Base-by-base conservation (phyloP, 768 basidiomycete genomes). In the Mycena chlorophos region DNA sequence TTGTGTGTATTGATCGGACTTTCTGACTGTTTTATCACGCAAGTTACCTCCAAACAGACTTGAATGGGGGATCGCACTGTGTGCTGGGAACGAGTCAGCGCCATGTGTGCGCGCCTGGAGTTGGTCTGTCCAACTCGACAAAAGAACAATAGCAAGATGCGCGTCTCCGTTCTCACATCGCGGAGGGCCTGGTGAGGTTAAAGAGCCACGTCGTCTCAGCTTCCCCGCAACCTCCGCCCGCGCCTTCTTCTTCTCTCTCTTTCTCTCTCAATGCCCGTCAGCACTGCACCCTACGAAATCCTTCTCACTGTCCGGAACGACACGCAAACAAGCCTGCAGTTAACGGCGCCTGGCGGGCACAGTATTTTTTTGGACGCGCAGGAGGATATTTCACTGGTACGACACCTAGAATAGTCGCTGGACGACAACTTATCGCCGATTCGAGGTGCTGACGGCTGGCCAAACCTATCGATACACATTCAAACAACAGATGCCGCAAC, bases 251-350 rank as follows among this genome's bases (percentile, higher is more conserved):
- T 57, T 45, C 52, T 37, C 20, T 51, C 29, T 43, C 55, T 31
- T 17, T 17, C 20, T 28, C 39, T 60, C 40, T 45, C 58, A 19
- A 77, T 78, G 73, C 79, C 79, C 43, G 78, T 78, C 34, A 77
- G 73, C 63, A 82, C 79, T n/a, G 57, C 71, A 26, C 74, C 80
- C 37, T 83, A 78, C 69, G 82, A 83, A 64, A 75, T 83, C 40
- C 58, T 80, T 31, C 72, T 83, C 63, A 79, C 81, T 56, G 66
- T 84, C 57, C 64, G 66, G 31, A 85, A 84, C 69, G 76, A 83
- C 64, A 78, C 76, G 14, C 30, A 64, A 13, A 68, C 71, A 48
- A 56, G 73, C 23, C 71, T 70, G 8, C 77, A 71, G 13, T 57
- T 83, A 53, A 57, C 50, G 22, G 42, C 19, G 2, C 43, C 52